phyloP scores from a whole-genome alignment of 2,329 filamentous ascomycete species.

The Phialophora verrucosa region DNA sequence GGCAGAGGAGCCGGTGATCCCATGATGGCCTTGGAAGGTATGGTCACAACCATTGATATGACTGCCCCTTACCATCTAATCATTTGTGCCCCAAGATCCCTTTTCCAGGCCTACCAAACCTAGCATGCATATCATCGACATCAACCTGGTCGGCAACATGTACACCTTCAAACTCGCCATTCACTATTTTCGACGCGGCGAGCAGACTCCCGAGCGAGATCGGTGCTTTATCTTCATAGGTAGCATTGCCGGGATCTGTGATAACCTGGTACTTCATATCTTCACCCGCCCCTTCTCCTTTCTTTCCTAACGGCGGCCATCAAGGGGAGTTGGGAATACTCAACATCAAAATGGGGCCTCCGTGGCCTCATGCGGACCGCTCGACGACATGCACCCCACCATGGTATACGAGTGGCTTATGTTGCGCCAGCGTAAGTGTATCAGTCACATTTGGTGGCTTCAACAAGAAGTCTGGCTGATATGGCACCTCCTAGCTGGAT shows the following conservation, averaged over 20 bases:
- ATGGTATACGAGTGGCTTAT: constrained; percentile 25
- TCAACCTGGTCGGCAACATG: constrained; percentile 40
- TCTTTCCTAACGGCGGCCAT: neutral
- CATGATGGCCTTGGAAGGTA: constrained; percentile 25
- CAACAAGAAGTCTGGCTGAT: neutral
- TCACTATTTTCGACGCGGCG: constrained; percentile 50
- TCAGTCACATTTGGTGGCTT: neutral
- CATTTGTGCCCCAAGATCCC: constrained; percentile 39
- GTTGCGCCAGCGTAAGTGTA: constrained; percentile 22
- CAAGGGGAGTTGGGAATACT: constrained; percentile 24
- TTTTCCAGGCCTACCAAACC: constrained; percentile 45
- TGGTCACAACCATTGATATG: neutral
- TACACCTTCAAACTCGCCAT: constrained; percentile 57
- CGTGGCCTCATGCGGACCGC: constrained; percentile 25
- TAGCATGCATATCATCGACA: constrained; percentile 36
- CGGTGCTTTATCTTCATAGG: constrained; percentile 30
- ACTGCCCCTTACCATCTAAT: neutral
- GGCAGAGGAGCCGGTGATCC: constrained; percentile 31
- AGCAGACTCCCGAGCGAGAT: constrained; percentile 11
- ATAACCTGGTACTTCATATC: constrained; percentile 19
- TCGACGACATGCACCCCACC: constrained; percentile 16
- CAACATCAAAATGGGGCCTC: constrained; percentile 22
- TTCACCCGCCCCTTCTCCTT: neutral
- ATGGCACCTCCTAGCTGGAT: constrained; percentile 41
- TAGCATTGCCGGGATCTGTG: constrained; percentile 20